These are phyloP conservation scores for Peniophora sp. DNA, from an alignment of 1,284 basidiomycete genomes.

Conservation along the genomic window DNA sequence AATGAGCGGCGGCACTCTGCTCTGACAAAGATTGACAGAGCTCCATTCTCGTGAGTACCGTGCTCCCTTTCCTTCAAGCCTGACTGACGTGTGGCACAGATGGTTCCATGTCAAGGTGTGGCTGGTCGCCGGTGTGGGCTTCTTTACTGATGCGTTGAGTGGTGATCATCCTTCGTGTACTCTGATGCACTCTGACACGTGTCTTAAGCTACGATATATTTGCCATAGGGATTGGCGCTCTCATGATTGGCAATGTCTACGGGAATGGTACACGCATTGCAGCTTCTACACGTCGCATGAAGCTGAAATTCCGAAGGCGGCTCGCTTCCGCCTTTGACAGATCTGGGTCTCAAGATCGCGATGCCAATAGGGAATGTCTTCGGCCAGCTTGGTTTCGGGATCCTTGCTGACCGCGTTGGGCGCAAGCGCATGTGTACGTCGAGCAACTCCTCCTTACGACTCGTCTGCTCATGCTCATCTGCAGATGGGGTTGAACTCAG, in stretches of 20 bases:
- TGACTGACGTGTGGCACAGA: constrained; percentile 11
- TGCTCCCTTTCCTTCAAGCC: neutral
- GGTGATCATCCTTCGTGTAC: constrained; percentile 3
- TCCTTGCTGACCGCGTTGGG: constrained; percentile 46
- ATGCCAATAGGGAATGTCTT: constrained; percentile 55
- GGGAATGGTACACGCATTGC: constrained; percentile 23
- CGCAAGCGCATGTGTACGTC: constrained; percentile 41
- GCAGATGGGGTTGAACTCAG: constrained; percentile 54
- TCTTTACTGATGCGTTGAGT: constrained; percentile 76
- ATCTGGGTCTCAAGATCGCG: constrained; percentile 75
- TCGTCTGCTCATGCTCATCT: constrained; percentile 16
- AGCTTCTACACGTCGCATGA: neutral
- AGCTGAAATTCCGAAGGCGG: neutral
- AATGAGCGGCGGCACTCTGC: constrained; percentile 4
- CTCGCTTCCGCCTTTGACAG: constrained; percentile 36
- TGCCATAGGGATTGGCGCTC: constrained; percentile 68
- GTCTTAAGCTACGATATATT: constrained; percentile 64
- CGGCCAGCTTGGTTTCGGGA: constrained; percentile 52
- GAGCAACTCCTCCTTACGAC: neutral
- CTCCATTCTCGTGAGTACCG: constrained; percentile 8
- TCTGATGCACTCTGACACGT: neutral
- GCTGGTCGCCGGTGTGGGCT: constrained; percentile 70
- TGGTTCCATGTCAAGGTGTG: constrained; percentile 62
- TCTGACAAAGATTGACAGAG: constrained; percentile 8
- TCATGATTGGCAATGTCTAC: constrained; percentile 76